Evolutionary conservation across 139 green algal species (phyloP).

Genomic region (Coelastrella sp.): DNA sequence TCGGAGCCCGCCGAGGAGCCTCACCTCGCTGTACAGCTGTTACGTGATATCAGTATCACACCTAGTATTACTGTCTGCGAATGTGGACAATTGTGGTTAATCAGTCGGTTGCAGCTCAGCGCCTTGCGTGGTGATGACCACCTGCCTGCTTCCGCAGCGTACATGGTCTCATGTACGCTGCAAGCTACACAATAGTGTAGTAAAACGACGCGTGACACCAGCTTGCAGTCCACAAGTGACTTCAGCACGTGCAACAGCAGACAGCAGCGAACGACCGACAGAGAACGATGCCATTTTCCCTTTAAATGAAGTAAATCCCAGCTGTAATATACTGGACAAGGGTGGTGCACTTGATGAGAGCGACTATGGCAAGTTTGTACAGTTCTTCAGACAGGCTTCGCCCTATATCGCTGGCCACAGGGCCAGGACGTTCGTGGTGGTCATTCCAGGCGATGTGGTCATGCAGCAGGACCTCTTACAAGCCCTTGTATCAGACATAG

Average conservation of each 20-base stretch:
- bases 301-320: background rate
- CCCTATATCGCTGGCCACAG: constrained; percentile 94
- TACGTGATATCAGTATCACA: too few relatives aligned
- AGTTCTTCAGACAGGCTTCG: constrained; percentile 84
- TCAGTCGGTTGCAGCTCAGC: background rate
- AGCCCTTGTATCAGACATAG: constrained; percentile 84
- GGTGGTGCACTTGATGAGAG: constrained; percentile 38
- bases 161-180: background rate
- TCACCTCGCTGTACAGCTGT: too few relatives aligned
- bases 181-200: background rate
- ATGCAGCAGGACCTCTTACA: constrained; percentile 61
- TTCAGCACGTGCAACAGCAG: background rate
- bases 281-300: background rate
- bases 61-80: too few relatives aligned
- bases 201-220: background rate
- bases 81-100: background rate
- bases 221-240: background rate
- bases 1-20: too few relatives aligned
- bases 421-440: constrained; percentile 89
- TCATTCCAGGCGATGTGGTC: constrained; percentile 87
- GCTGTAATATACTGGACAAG: constrained; percentile 10
- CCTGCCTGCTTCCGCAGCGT: background rate
- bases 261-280: background rate
- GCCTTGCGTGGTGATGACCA: background rate
- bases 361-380: constrained; percentile 74